Evolutionary conservation across 257 asterid genomes (phyloP), one percentile per base, ranked within the genome.

Genomic region (Coffea eugenioides): DNA sequence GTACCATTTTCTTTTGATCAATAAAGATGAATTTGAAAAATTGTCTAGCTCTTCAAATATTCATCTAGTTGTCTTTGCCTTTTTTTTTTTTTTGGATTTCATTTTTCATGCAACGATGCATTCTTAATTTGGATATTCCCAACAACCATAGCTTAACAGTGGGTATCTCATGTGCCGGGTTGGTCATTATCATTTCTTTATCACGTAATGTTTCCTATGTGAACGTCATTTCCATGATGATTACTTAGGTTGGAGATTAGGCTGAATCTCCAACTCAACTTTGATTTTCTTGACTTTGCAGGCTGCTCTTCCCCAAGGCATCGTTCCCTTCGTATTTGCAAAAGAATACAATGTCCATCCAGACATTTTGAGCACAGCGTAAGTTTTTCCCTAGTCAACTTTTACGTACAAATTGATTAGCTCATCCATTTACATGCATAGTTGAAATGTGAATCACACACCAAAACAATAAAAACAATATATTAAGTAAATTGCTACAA

Each of bases 271-370:
- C 56, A 61, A 76, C 46, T 54, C n/a, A 49, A 66, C 43, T 39
- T 25, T 80, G 13, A 20, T 46, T 78, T n/a, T 8, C 45, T 52
- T 83, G 76, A 77, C 23, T 61, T 69, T 75, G 90, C 91, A 94
- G 98, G 98, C 98, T 79, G 98, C 98, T 23, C 91, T 94, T 83
- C 98, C 98, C 39, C 98, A 94, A 86, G 97, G 97, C 52, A 89
- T 94, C 80, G 97, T 94, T 45, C 98, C 97, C 54, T 92, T 93
- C 65, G 98, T 92, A 85, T 92, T 92, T 76, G 97, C 98, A 3
- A 92, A 94, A 82, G 98, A 92, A 77, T 94, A 94, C 87, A 90
- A 92, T 67, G 97, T 94, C 74, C 98, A 94, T 77, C 93, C 98
- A 4, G 97, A 92, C 82, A 94, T 94, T 23, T 86, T 94, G 13